Conservation (phyloP, 2,329 filamentous ascomycete genomes). For the Claviceps humidiphila region DNA sequence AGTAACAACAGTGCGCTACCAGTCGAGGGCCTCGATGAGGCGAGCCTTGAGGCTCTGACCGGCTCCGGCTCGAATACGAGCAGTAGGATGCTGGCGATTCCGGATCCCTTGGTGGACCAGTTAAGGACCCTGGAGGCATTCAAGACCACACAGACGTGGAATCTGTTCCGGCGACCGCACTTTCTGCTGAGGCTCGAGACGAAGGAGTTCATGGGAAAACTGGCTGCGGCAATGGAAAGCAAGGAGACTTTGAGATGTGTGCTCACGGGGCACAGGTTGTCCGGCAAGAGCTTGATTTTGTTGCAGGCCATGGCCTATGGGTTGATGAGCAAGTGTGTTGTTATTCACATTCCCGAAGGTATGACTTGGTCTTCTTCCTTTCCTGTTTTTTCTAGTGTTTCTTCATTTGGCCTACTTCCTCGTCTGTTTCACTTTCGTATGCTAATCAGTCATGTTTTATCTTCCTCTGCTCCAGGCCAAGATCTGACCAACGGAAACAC, state of each 20-base stretch:
- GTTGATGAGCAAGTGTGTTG: conserved; percentile 73
- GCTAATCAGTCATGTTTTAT: neutral
- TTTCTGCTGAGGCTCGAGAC: conserved; percentile 68
- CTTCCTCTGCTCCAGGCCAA: conserved; percentile 35
- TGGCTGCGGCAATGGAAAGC: conserved; percentile 39
- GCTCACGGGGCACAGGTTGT: conserved; percentile 57
- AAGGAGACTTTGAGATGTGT: conserved; percentile 50
- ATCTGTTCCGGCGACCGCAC: conserved; percentile 69
- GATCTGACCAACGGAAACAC: conserved; percentile 71
- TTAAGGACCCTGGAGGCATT: conserved; percentile 79
- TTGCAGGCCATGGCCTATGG: conserved; percentile 75
- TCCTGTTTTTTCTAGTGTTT: neutral
- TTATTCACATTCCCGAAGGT: conserved; percentile 86
- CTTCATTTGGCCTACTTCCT: neutral
- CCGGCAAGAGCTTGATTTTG: conserved; percentile 78
- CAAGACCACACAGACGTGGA: conserved; percentile 81
- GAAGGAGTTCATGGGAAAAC: conserved; percentile 51
- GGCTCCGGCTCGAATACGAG: conserved; percentile 41
- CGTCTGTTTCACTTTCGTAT: neutral
- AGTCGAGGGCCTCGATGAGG: conserved; percentile 51
- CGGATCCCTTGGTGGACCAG: conserved; percentile 59
- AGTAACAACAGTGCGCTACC: conserved; percentile 88
- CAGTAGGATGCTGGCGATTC: conserved; percentile 55
- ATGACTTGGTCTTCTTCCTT: conserved; percentile 8
- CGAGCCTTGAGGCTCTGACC: conserved; percentile 42